Evolutionary conservation across 192 early-diverging fungal genomes (phyloP).

Genomic region (Diversispora eburnea): DNA sequence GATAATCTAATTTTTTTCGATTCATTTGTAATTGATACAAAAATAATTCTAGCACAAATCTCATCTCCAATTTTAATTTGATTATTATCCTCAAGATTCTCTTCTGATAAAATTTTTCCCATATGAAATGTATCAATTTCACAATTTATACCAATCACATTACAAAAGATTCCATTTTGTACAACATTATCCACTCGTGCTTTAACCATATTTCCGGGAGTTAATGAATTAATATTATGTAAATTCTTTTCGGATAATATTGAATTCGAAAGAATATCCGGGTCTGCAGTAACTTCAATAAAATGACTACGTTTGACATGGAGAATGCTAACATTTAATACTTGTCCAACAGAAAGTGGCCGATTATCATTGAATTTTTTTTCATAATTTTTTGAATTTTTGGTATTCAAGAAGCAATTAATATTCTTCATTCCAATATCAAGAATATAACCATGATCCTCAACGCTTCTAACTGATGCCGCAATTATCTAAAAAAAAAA

Average conservation of each 20-base stretch:
- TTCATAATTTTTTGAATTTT: slow-evolving; percentile 61
- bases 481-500: slow-evolving; percentile 48
- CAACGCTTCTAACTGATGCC: slow-evolving; percentile 72
- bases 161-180: slow-evolving; percentile 62
- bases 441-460: slow-evolving; percentile 92
- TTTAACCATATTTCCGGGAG: slow-evolving; percentile 72
- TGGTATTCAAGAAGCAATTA: slow-evolving; percentile 71
- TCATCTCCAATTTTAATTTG: slow-evolving; percentile 59
- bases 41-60: slow-evolving; percentile 69
- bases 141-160: slow-evolving; percentile 78
- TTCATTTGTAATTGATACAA: slow-evolving; percentile 62
- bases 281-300: slow-evolving; percentile 64
- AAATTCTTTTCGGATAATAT: slow-evolving; percentile 37
- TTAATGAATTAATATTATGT: slow-evolving; percentile 71
- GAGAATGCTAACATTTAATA: slow-evolving; percentile 63
- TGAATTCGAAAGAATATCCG: slow-evolving; percentile 51
- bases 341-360: slow-evolving; percentile 70
- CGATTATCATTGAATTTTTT: slow-evolving; percentile 56
- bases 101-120: slow-evolving; percentile 36
- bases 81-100: slow-evolving; percentile 47
- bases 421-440: slow-evolving; percentile 65
- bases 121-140: slow-evolving; percentile 62
- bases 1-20: slow-evolving; percentile 62
- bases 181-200: slow-evolving; percentile 61
- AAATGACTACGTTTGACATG: slow-evolving; percentile 59